Base-by-base conservation (phyloP, 305 asterid genomes). In the Coffea humblotiana region DNA sequence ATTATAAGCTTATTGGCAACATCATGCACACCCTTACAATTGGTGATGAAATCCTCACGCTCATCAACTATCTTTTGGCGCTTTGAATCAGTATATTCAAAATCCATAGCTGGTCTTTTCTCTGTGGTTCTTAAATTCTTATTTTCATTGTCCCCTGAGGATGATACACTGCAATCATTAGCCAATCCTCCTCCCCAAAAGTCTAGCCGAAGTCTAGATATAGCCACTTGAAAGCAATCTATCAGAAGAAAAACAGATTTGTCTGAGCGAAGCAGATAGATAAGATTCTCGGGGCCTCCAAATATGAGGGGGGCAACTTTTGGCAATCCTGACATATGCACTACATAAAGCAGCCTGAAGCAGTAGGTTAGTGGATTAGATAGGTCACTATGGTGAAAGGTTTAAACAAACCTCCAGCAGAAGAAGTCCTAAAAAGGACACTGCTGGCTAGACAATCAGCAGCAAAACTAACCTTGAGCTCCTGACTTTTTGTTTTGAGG, bases 221-320 rank as follows among this genome's bases (percentile, higher is more conserved):
- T 80, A 84, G 92, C 97, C 78, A 84, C 95, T 85, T 85, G 89
- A 87, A 96, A 87, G 89, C 98, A 96, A 82, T 91, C 92, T 83
- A 87, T 83, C 83, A 96, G 85, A 79, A 86, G 91, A 48, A 75
- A 80, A 83, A 37, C 47, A 68, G 94, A 87, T 78, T 76, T 82
- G 67, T 92, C 75, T 80, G 95, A 92, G 87, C 88, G 83, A 87
- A 96, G 96, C 86, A 92, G 76, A 82, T 64, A 75, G 78, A 94
- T 85, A 54, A 94, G 95, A 86, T 87, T 84, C 86, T 94, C 98
- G 16, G 16, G 97, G 99, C 89, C 83, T 92, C 99, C 98, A 94
- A 79, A 87, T 65, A 89, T 82, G 89, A 82, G 92, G 90, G 68
- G 97, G 93, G 83, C 98, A 96, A 68, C 82, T 77, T 83, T 88